Conservation (phyloP, 805 yeast species). For the Yarrowia keelungensis region DNA sequence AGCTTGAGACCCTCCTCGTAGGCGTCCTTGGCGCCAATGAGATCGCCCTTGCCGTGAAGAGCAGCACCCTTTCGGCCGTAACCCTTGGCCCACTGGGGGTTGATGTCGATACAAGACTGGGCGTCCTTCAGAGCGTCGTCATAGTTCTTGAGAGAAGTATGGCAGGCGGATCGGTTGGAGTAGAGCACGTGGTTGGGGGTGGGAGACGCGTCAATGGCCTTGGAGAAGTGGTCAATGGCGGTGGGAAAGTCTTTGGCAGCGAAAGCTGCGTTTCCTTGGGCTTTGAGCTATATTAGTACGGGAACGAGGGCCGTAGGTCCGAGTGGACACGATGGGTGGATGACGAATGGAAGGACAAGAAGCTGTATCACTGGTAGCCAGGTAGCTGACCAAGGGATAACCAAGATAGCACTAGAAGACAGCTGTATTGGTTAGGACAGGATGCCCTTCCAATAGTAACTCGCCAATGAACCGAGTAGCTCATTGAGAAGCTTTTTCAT, state of each 20-base stretch:
- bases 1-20: conserved; percentile 81
- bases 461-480: too few relatives aligned
- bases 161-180: conserved; percentile 93
- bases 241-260: conserved; percentile 80
- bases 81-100: conserved; percentile 93
- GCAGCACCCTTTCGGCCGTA: conserved; percentile 95
- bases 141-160: conserved; percentile 79
- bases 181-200: conserved; percentile 89
- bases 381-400: too few relatives aligned
- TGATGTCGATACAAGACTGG: conserved; percentile 77
- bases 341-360: too few relatives aligned
- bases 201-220: conserved; percentile 85
- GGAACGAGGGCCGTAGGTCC: conserved; percentile 4
- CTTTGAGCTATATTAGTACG: conserved; percentile 59
- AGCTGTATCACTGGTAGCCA: too few relatives aligned
- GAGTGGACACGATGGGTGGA: conserved; percentile 1
- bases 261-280: conserved; percentile 93
- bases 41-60: conserved; percentile 79
- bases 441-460: too few relatives aligned
- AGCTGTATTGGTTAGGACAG: too few relatives aligned
- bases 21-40: conserved; percentile 72
- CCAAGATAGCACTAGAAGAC: too few relatives aligned
- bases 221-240: conserved; percentile 81
- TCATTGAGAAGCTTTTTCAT: too few relatives aligned
- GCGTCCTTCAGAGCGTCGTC: conserved; percentile 84